Conservation (phyloP, 331 rosid species). For the Arachis monticola region DNA sequence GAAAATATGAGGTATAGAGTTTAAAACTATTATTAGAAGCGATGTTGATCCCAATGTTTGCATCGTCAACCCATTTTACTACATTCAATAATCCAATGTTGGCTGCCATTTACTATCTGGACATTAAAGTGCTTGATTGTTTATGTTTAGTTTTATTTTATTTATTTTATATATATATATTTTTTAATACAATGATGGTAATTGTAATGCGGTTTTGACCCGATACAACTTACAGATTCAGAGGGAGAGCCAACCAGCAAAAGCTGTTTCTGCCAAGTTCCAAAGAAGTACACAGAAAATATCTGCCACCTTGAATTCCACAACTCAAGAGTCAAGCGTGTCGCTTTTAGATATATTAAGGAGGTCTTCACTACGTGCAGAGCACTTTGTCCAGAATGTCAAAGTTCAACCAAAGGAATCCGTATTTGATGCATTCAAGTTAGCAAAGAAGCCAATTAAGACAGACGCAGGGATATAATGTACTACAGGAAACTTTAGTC, state of each 20-base stretch:
- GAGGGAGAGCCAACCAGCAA: conserved; percentile 54
- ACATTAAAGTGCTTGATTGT: conserved; percentile 15
- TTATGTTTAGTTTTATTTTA: neutral
- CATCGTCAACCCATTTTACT: neutral
- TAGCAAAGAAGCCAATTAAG: conserved; percentile 62
- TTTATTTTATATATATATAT: too few species aligned
- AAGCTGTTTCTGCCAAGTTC: conserved; percentile 58
- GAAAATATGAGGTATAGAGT: too few species aligned
- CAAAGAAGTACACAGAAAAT: conserved; percentile 58
- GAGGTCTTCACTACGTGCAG: conserved; percentile 62
- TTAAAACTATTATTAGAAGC: neutral
- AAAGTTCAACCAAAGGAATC: conserved; percentile 50
- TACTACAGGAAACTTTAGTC: conserved; percentile 2
- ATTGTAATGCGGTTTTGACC: conserved; percentile 4
- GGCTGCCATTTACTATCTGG: conserved; percentile 14
- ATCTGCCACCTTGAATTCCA: conserved; percentile 47
- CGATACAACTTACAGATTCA: conserved; percentile 54
- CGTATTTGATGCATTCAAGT: conserved; percentile 74
- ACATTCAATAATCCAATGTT: conserved; percentile 1
- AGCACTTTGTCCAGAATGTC: conserved; percentile 43
- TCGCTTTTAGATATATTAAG: conserved; percentile 71
- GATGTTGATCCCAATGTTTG: neutral
- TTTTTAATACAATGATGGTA: too few species aligned
- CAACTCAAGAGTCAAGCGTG: conserved; percentile 49
- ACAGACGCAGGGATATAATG: conserved; percentile 43